Conservation (phyloP, 2,329 filamentous ascomycete species). For the Coniella vitis region DNA sequence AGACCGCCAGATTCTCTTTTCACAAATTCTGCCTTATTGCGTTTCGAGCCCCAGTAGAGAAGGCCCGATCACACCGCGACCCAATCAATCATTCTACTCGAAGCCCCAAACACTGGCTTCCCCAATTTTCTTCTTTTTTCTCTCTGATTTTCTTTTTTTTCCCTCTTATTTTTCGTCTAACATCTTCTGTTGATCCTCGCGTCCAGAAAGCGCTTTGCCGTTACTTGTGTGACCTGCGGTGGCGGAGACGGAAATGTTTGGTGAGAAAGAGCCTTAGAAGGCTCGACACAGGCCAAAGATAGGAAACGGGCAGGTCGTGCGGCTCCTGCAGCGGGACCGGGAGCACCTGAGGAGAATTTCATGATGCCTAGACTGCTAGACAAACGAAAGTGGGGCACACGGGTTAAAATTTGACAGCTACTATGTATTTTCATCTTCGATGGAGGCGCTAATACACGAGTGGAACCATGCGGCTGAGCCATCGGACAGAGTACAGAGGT, state of each 20-base stretch:
- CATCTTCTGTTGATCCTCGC: too few relatives aligned
- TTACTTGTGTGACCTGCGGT: too few relatives aligned
- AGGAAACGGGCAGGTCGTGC: too few relatives aligned
- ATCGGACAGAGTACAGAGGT: neutral
- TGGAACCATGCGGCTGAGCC: slow-evolving; percentile 1
- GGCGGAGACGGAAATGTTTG: too few relatives aligned
- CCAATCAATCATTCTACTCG: neutral
- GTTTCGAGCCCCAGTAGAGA: neutral
- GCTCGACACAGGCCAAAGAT: too few relatives aligned
- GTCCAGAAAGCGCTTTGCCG: too few relatives aligned
- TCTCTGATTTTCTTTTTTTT: neutral
- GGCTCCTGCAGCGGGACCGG: too few relatives aligned
- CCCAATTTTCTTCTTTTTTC: neutral
- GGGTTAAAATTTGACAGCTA: slow-evolving; percentile 2
- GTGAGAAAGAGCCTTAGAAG: too few relatives aligned
- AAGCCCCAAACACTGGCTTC: neutral
- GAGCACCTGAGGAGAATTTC: neutral
- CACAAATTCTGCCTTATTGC: neutral
- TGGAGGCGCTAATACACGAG: neutral
- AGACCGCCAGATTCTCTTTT: neutral
- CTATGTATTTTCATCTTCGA: neutral
- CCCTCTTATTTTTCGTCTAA: too few relatives aligned
- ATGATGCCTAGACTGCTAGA: neutral
- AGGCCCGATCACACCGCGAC: slow-evolving; percentile 1
- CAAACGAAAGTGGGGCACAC: neutral